Percentiles rank a stretch among this genome's conserved stretches.
These are phyloP conservation scores for Mucor saturninus DNA, from an alignment of 371 early-diverging fungal species.

Conservation along the genomic window DNA sequence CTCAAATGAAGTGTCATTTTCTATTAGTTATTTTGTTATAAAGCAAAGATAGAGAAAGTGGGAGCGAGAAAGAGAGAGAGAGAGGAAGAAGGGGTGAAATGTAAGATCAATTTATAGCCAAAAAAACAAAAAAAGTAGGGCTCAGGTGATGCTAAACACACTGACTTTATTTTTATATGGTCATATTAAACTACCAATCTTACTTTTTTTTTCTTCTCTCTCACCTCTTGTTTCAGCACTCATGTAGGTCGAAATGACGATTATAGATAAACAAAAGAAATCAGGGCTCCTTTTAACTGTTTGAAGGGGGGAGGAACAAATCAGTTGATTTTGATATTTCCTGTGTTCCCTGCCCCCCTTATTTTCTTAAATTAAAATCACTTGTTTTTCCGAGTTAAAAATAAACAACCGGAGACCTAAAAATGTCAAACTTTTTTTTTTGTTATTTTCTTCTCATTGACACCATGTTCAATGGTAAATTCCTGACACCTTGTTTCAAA, in stretches of 20 bases:
- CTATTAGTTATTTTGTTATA: neutral
- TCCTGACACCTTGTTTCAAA: neutral
- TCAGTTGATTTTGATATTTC: slow-evolving; percentile 19
- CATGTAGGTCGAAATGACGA: slow-evolving; percentile 8
- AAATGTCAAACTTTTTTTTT: neutral
- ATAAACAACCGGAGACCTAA: slow-evolving; percentile 8
- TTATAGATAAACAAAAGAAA: slow-evolving; percentile 6
- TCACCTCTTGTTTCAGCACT: neutral
- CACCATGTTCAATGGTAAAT: neutral
- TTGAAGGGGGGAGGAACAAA: slow-evolving; percentile 13
- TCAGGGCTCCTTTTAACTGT: slow-evolving; percentile 22
- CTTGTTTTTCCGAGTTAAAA: slow-evolving; percentile 19
- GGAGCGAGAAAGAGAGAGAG: slow-evolving; percentile 4
- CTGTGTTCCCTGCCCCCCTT: neutral
- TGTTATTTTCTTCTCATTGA: neutral
- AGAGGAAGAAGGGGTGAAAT: slow-evolving; percentile 1
- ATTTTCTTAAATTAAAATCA: slow-evolving; percentile 12
- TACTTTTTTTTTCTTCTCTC: neutral
- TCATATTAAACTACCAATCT: slow-evolving; percentile 17
- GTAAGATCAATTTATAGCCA: slow-evolving; percentile 13
- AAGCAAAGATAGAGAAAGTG: slow-evolving; percentile 3
- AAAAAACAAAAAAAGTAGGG: slow-evolving; percentile 4
- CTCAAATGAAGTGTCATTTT: neutral
- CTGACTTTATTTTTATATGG: slow-evolving; percentile 17
- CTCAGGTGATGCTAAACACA: slow-evolving; percentile 12